Base-by-base conservation (phyloP, 129 eudicot genomes). In the Oenanthe sinensis region DNA sequence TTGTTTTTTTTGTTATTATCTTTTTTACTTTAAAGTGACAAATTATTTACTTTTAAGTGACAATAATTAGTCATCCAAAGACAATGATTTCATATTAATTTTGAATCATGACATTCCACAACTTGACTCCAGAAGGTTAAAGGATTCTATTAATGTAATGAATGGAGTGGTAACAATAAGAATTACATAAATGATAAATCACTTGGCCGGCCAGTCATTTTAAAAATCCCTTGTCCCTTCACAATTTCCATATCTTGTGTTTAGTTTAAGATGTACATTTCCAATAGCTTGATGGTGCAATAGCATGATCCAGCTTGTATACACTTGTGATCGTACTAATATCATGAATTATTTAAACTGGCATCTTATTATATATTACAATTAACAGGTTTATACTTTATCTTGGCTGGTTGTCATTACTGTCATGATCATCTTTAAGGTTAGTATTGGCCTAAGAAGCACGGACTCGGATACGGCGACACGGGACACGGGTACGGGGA, bases 341-440 rank as follows among this genome's bases (percentile, higher is more conserved):
- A 71, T 42, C 75, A 37, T 20, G 14, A 20, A 22, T 37, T n/a
- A n/a, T 11, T 78, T 6, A 17, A 71, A 13, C 20, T 30, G 30
- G 26, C 28, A n/a, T 40, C 77, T 82, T 58, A 46, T 49, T 75
- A 48, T 70, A 75, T 77, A 76, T 75, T 80, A 52, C 78, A 63
- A 80, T 82, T 84, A 80, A 24, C 92, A 95, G 98, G 91, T 96
- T 43, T 96, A 87, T 81, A 87, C 80, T 72, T 71, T 87, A n/a
- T 87, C 91, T 24, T 87, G 91, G 91, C 76, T 87, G 14, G 91
- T 87, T n/a, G 85, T 87, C 26, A 63, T 79, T 78, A 28, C 71
- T 14, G 74, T 80, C 76, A 88, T 92, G 85, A 77, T 96, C 80
- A 87, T 92, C 79, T 80, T 92, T 75, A 96, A 96, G 99, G 99